Evolutionary conservation across 257 asterid genomes (phyloP), one percentile per base, ranked within the genome.

Genomic region (Primulina tabacum): DNA sequence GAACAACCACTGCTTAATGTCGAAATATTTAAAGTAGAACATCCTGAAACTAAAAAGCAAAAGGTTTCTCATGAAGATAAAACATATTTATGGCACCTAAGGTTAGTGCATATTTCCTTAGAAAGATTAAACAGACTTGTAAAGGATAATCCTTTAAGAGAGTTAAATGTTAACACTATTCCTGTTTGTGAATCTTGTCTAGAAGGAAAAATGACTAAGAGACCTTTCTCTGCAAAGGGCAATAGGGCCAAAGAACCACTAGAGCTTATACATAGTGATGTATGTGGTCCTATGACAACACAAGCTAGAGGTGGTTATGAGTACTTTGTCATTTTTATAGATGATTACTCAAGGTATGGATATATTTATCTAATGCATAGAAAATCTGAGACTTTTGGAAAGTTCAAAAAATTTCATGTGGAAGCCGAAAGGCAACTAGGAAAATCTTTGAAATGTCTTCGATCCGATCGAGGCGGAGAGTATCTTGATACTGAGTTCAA

Each of bases 301-400:
- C 14, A 33, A 9, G 35, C 21, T 10, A 34, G 58, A 65, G 35
- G 69, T 17, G 16, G 28, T 6, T 65, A 18, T 38, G 17, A 18
- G 34, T 65, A 65, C 21, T 65, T 65, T 21, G 47, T 21, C 26
- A 65, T 20, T 7, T 65, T 17, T 10, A 65, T 14, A 8, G 53
- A 65, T 47, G 20, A 20, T 20, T 1, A 8, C 18, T n/a, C 20
- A 18, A 21, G 59, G 26, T 65, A 7, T 3, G 34, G 37, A 8
- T 40, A 65, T 38, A 20, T 65, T 29, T 40, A 65, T 28, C 35
- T 65, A 0, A 33, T 37, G 10, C 24, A 14, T 18, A 2, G 47
- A 17, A 65, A 65, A 12, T 65, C 20, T 3, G 12, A 65, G 4
- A n/a, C 59, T 65, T 65, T 65, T 38, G 69, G 28, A 38, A 65